Base-by-base conservation (phyloP, 73 alveolate genomes). In the Tetrahymena thermophila region DNA sequence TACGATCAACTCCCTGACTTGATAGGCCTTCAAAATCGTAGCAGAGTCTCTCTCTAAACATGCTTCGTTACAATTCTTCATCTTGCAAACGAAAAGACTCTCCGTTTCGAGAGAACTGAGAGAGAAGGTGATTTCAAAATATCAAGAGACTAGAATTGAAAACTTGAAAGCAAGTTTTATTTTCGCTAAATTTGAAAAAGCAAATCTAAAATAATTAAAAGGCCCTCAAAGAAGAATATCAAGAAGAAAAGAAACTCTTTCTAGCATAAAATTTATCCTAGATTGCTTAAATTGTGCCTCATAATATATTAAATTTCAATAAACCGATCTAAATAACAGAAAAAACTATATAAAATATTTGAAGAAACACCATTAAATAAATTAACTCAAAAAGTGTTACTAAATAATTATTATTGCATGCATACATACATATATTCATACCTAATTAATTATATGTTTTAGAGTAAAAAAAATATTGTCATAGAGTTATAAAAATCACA, bases 11-110 rank as follows among this genome's bases (percentile, higher is more conserved):
- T 71, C 23, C 89, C 89, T 31, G 89, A 71, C 11, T 71, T 71
- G 37, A 71, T 71, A 19, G 89, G 89, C 6, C 37, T 71, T 28
- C 37, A 71, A 71, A 71, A 71, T 71, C 89, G 89, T 13, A 71
- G 89, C 11, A 71, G 89, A n/a, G 96, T 94, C 31, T 96, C 97
- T 4, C 43, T 96, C 7, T 94, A 96, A 83, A 94, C 97, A 16
- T 94, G 97, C 55, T 96, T 96, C 43, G 96, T 96, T 21, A 94
- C 97, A 19, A 43, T 96, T 44, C 94, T 96, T 10, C 97, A 96
- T 85, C 94, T 96, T 34, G 97, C 97, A 15, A 96, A 96, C 35
- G 97, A 96, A 44, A 40, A 96, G 34, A 57, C 93, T 10, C 89
- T 94, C 16, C 85, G 85, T 16, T 95, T 96, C 50, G 95, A 43